Conservation (phyloP, 169 alveolate species). For the Plasmodium fragile region DNA sequence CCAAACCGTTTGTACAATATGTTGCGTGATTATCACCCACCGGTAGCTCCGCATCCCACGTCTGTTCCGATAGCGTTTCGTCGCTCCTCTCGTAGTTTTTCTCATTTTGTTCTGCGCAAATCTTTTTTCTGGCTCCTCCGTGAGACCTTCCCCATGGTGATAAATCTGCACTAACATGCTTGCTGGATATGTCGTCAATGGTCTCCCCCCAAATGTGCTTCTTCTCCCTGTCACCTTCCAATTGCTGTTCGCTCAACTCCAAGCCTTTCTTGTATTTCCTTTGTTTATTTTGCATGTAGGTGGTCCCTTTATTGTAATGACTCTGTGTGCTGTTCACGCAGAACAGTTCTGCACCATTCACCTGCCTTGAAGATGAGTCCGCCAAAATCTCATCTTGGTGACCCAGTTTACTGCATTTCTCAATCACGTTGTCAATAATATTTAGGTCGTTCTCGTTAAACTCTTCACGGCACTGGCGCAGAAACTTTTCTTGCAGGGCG, state of each 20-base stretch:
- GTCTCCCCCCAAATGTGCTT: not conserved
- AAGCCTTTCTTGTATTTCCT: conserved; percentile 15
- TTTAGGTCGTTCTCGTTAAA: conserved; percentile 32
- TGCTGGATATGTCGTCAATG: not conserved
- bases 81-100: not conserved
- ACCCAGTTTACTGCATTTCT: not conserved
- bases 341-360: not conserved
- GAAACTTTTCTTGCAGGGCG: conserved; percentile 15
- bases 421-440: conserved; percentile 58
- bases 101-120: not conserved
- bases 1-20: not conserved
- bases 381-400: not conserved
- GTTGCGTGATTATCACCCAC: not conserved
- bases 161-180: not conserved
- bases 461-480: conserved; percentile 17
- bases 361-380: not conserved
- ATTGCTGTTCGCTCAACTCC: not conserved
- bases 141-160: not conserved
- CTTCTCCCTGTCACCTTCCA: not conserved
- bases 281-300: conserved; percentile 18
- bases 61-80: not conserved
- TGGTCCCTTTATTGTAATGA: not conserved
- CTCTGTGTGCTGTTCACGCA: not conserved
- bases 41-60: not conserved
- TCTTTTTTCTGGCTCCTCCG: not conserved